These are phyloP conservation scores for Geotrichum aggregatum DNA, from an alignment of 1,139 yeast genomes.

Conservation along the genomic window DNA sequence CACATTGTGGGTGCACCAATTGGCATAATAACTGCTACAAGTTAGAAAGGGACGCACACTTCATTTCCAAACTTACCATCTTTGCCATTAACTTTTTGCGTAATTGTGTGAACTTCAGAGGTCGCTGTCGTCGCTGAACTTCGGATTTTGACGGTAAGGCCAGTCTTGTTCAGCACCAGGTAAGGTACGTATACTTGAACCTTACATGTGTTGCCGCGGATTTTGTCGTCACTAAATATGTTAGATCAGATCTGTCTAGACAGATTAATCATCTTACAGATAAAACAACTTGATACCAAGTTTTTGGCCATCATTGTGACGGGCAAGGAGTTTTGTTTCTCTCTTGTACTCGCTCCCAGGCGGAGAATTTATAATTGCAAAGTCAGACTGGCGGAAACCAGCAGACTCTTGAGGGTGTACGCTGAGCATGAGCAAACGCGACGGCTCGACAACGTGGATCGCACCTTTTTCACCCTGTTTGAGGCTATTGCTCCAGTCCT, in stretches of 20 bases:
- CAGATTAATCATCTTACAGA: conserved; percentile 37
- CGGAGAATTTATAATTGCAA: conserved; percentile 66
- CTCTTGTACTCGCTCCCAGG: conserved; percentile 48
- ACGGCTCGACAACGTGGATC: conserved; percentile 75
- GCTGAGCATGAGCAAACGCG: conserved; percentile 64
- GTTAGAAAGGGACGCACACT: background rate
- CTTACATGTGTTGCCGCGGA: conserved; percentile 22
- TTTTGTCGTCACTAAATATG: conserved; percentile 38
- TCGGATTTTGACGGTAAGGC: conserved; percentile 54
- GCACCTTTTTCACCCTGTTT: conserved; percentile 62
- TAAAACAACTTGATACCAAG: conserved; percentile 64
- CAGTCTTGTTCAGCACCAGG: conserved; percentile 74
- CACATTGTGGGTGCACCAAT: conserved; percentile 67
- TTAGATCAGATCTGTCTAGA: conserved; percentile 32
- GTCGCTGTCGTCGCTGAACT: conserved; percentile 38
- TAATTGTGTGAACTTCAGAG: conserved; percentile 20
- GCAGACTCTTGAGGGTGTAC: conserved; percentile 60
- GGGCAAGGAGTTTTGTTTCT: conserved; percentile 44
- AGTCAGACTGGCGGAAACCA: conserved; percentile 68
- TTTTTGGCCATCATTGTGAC: conserved; percentile 57
- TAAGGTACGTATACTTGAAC: conserved; percentile 78
- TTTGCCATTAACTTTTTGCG: background rate
- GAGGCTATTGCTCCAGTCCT: conserved; percentile 64
- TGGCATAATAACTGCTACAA: conserved; percentile 30
- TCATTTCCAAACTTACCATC: background rate